Evolutionary conservation across 164 flowering plant genomes (phyloP).

Genomic region (Tetrastigma voinierianum): DNA sequence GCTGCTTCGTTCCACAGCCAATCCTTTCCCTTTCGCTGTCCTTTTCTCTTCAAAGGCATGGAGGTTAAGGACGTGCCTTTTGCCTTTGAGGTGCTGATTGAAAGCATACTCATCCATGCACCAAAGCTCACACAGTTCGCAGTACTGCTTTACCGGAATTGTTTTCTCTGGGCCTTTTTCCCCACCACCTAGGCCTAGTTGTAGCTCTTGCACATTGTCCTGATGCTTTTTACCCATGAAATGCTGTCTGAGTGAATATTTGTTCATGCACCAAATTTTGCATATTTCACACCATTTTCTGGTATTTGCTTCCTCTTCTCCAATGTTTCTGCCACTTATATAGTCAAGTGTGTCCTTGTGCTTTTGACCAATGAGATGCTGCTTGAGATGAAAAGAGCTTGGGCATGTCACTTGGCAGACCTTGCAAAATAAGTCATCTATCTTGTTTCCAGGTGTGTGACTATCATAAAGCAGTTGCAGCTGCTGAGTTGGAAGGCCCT

Average conservation of each 20-base stretch:
- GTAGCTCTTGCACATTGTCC: background rate
- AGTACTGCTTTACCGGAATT: background rate
- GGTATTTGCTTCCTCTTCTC: background rate
- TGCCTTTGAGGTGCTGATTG: constrained; percentile 6
- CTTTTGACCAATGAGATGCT: constrained; percentile 20
- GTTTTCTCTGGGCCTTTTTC: background rate
- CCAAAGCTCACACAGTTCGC: constrained; percentile 9
- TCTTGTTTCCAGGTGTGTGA: background rate
- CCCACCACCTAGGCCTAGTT: background rate
- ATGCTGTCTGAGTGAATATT: constrained; percentile 9
- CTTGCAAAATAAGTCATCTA: constrained; percentile 12
- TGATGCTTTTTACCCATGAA: constrained; percentile 13
- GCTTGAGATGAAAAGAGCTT: constrained; percentile 11
- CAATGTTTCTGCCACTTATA: background rate
- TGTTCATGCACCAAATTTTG: constrained; percentile 13
- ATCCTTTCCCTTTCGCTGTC: background rate
- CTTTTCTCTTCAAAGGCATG: background rate
- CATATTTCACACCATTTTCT: constrained; percentile 14
- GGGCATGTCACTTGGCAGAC: constrained; percentile 28
- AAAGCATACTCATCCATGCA: background rate
- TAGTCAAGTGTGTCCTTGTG: constrained; percentile 16
- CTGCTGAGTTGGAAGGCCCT: background rate
- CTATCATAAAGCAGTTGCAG: background rate
- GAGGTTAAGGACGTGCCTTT: constrained; percentile 8
- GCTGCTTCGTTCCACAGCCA: background rate